phyloP scores from a whole-genome alignment of 2,329 filamentous ascomycete genomes.

The Colletotrichum euphorbiae region DNA sequence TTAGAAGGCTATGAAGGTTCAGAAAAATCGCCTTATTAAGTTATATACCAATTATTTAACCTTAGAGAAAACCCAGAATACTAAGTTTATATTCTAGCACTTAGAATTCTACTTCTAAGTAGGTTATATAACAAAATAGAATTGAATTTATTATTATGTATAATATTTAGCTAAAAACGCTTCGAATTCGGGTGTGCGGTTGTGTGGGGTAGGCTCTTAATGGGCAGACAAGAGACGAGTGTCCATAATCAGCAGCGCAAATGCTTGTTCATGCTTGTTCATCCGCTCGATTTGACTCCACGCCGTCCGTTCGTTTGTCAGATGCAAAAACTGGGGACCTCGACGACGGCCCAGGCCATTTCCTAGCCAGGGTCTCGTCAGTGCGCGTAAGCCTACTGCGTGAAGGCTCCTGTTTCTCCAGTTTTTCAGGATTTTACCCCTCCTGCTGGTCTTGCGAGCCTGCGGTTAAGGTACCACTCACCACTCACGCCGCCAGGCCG shows the following conservation, averaged over 20 bases:
- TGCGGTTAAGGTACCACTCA: conserved; percentile 26
- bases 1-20: no score
- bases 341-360: conserved; percentile 33
- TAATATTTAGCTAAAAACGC: no score
- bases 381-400: conserved; percentile 31
- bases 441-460: conserved; percentile 25
- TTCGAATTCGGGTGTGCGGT: no score
- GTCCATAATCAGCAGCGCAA: conserved; percentile 35
- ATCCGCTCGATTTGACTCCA: conserved; percentile 38
- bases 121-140: no score
- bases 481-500: conserved; percentile 11
- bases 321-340: conserved; percentile 37
- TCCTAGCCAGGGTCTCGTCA: conserved; percentile 28
- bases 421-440: conserved; percentile 39
- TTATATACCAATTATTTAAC: no score
- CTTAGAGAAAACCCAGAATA: no score
- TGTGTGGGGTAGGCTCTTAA: no score
- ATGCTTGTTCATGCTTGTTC: conserved; percentile 41
- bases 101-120: no score
- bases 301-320: conserved; percentile 36
- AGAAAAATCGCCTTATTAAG: no score
- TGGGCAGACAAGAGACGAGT: conserved; percentile 28
- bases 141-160: no score
- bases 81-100: no score
- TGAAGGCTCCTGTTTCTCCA: conserved; percentile 32